Base-by-base conservation (phyloP, 2,329 filamentous ascomycete species). In the Alternaria dauci region DNA sequence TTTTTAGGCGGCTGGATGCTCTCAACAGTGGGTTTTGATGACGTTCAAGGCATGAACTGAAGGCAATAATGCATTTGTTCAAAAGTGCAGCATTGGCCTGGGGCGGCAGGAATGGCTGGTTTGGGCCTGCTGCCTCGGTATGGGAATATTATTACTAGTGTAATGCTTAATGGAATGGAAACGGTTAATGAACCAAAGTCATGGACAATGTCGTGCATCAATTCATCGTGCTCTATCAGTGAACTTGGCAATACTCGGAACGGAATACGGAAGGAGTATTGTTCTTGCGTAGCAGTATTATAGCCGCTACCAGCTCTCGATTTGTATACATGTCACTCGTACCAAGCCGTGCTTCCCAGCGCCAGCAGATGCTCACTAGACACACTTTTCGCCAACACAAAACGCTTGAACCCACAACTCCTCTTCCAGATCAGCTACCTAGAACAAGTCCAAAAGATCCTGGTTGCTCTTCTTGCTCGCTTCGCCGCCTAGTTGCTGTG, bases 361-460 rank as follows among this genome's bases (percentile, higher is more conserved):
- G 36, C 36, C 50, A 26, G 36, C n/a, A 41, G 36, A 52, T 30
- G 50, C 34, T 39, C 50, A 41, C 36, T 52, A 41, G 36, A 38
- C 38, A n/a, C 26, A 30, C 23, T 38, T 51, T 51, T 26, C 20
- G 16, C 52, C 9, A 36, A 43, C 39, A 44, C 26, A 32, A 46
- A 25, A 46, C 20, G n/a, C 52, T 32, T 14, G 52, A 62, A 28
- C 36, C 54, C 34, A 43, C 41, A 44, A 23, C 20, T 18, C 14
- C 25, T 20, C 43, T 34, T 18, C 41, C 34, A 41, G 30, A 39
- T 23, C 25, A 55, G 26, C 53, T 47, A 20, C 38, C 70, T 80
- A 87, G 71, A 87, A 86, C 70, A 87, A 74, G 55, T 85, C 85
- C 61, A 87, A 66, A 43, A 87, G 79, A 70, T 87, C 85, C 65